Conservation (phyloP, 805 yeast genomes). For the Zygosaccharomyces gambellarensis region DNA sequence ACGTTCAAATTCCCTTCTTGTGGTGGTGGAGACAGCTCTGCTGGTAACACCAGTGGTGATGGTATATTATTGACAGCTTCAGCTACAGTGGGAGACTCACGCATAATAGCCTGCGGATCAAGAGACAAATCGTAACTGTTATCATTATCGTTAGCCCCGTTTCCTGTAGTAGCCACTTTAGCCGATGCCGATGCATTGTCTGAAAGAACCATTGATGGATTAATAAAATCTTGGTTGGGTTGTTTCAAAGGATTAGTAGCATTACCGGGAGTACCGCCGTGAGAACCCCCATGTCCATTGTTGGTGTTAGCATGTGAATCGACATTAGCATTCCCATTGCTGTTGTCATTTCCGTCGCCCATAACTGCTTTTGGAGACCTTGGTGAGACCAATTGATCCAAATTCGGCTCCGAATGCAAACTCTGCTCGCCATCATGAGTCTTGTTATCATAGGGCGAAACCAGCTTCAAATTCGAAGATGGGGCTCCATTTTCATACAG, state of each 20-base stretch:
- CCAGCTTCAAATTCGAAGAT: conserved; percentile 11
- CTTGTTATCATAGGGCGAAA: conserved; percentile 13
- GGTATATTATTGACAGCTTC: neutral
- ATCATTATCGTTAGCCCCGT: conserved; percentile 14
- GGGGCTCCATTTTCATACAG: conserved; percentile 16
- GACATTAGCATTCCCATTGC: too few species aligned
- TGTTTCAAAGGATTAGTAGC: too few species aligned
- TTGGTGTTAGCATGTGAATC: too few species aligned
- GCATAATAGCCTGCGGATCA: conserved; percentile 10
- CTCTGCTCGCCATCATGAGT: conserved; percentile 16
- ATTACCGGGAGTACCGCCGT: neutral
- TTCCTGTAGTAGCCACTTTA: conserved; percentile 26
- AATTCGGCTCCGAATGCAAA: conserved; percentile 5
- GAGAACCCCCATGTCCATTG: too few species aligned
- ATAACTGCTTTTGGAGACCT: conserved; percentile 13
- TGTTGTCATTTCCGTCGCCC: neutral
- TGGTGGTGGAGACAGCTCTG: neutral
- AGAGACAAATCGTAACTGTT: conserved; percentile 13
- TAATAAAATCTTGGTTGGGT: conserved; percentile 19
- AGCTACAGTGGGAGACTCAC: conserved; percentile 10
- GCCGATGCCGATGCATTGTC: conserved; percentile 28
- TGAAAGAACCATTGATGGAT: conserved; percentile 30
- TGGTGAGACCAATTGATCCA: conserved; percentile 12
- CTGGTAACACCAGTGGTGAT: neutral
- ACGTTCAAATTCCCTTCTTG: neutral